phyloP scores from a whole-genome alignment of 441 rosid species.

The Manihot esculenta region DNA sequence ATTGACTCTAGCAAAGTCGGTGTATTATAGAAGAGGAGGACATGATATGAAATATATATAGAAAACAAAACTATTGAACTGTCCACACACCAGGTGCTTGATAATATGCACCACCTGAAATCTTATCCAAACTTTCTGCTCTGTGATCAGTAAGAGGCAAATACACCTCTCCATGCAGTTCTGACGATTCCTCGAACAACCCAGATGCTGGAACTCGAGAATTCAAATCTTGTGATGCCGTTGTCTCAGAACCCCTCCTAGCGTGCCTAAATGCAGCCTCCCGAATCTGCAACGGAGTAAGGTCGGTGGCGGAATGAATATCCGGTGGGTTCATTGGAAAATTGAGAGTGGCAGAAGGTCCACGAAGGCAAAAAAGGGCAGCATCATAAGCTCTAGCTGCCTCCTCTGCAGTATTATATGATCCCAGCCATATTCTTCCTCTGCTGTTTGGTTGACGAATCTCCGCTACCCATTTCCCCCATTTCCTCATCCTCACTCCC shows the following conservation, averaged over 20 bases:
- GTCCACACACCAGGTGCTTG: conserved; percentile 36
- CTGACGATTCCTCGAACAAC: conserved; percentile 2
- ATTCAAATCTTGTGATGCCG: conserved; percentile 1
- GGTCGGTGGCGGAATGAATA: conserved; percentile 14
- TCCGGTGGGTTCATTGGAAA: conserved; percentile 43
- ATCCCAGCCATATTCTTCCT: conserved; percentile 82
- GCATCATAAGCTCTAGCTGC: conserved; percentile 74
- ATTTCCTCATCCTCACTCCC: conserved; percentile 82
- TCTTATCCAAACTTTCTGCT: conserved; percentile 8
- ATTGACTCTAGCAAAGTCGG: background rate
- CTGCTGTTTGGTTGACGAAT: conserved; percentile 68
- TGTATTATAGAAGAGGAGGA: background rate
- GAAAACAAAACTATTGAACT: background rate
- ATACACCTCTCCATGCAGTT: background rate
- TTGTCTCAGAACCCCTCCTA: conserved; percentile 4
- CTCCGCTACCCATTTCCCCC: conserved; percentile 99
- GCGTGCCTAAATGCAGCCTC: conserved; percentile 45
- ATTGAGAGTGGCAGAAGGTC: conserved; percentile 38
- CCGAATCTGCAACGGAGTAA: conserved; percentile 43
- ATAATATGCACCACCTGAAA: conserved; percentile 23
- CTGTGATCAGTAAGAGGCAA: background rate
- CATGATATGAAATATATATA: background rate
- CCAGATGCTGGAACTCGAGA: background rate
- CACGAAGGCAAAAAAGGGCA: conserved; percentile 47
- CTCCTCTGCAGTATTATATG: conserved; percentile 70